These are phyloP conservation scores for Phytopythium boreale DNA, from an alignment of 352 stramenopile species.

Conservation along the genomic window DNA sequence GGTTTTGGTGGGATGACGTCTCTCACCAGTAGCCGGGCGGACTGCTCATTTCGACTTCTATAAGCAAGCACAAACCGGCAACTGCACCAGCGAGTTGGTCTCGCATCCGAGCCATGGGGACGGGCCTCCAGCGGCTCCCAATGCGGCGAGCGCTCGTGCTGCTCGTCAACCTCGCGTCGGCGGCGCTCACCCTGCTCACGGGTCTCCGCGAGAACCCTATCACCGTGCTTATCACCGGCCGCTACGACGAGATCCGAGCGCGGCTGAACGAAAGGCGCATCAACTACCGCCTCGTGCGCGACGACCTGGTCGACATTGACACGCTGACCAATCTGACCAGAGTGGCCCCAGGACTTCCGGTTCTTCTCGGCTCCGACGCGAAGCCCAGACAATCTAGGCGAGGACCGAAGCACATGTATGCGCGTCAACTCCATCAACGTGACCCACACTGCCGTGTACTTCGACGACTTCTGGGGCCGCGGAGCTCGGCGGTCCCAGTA, in stretches of 20 bases:
- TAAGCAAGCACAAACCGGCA: background rate
- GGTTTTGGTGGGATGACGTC: too few relatives aligned
- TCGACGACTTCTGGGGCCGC: constrained; percentile 44
- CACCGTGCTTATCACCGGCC: constrained; percentile 33
- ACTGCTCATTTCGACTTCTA: background rate
- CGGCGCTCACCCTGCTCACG: constrained; percentile 43
- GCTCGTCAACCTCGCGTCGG: constrained; percentile 41
- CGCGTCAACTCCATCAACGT: constrained; percentile 45
- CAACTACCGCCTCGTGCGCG: constrained; percentile 40
- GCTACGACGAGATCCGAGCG: constrained; percentile 42
- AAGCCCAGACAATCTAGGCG: constrained; percentile 24
- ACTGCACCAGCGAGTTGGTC: background rate
- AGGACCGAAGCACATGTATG: constrained; percentile 40
- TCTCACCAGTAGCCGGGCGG: too few relatives aligned
- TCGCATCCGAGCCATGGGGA: constrained; percentile 11
- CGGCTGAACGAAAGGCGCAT: constrained; percentile 30
- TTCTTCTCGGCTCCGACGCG: constrained; percentile 35
- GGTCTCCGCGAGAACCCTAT: constrained; percentile 56
- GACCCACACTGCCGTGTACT: constrained; percentile 25
- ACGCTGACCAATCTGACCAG: constrained; percentile 18
- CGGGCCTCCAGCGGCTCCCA: constrained; percentile 10
- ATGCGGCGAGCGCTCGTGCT: constrained; percentile 19
- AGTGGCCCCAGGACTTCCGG: constrained; percentile 1
- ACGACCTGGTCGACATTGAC: constrained; percentile 29
- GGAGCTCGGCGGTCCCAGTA: constrained; percentile 30